Evolutionary conservation across 2,329 filamentous ascomycete species (phyloP).

Genomic region (Metarhizium album): DNA sequence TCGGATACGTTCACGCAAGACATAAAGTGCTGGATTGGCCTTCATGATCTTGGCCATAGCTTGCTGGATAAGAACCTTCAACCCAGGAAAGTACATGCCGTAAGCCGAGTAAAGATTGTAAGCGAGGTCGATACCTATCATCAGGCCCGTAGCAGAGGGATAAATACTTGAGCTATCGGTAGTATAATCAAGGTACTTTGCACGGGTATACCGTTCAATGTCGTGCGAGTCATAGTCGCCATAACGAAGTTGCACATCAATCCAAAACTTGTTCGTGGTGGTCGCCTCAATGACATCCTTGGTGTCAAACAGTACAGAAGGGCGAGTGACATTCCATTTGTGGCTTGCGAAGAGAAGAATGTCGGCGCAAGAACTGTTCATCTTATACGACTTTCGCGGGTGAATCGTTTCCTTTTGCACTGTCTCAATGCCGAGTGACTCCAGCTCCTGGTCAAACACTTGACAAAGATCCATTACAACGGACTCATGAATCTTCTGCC

Average conservation of each 20-base stretch:
- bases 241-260: constrained; percentile 92
- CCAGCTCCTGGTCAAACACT: constrained; percentile 94
- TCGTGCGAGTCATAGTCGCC: constrained; percentile 99
- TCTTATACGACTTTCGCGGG: constrained; percentile 99
- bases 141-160: constrained; percentile 88
- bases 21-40: constrained; percentile 92
- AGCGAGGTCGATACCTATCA: constrained; percentile 95
- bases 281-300: constrained; percentile 91
- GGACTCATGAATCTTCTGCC: constrained; percentile 99
- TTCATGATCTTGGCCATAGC: constrained; percentile 99
- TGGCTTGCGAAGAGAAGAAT: constrained; percentile 94
- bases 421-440: constrained; percentile 90
- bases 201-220: constrained; percentile 92
- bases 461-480: constrained; percentile 99
- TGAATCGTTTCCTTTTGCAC: constrained; percentile 99
- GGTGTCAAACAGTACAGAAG: constrained; percentile 87
- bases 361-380: constrained; percentile 98
- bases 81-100: constrained; percentile 94
- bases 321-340: constrained; percentile 96
- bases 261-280: constrained; percentile 98
- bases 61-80: constrained; percentile 92
- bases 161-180: constrained; percentile 99
- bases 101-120: constrained; percentile 99
- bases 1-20: constrained; percentile 91
- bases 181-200: constrained; percentile 98